phyloP scores from a whole-genome alignment of 163 green algal genomes.

The Chloroidium sp. region DNA sequence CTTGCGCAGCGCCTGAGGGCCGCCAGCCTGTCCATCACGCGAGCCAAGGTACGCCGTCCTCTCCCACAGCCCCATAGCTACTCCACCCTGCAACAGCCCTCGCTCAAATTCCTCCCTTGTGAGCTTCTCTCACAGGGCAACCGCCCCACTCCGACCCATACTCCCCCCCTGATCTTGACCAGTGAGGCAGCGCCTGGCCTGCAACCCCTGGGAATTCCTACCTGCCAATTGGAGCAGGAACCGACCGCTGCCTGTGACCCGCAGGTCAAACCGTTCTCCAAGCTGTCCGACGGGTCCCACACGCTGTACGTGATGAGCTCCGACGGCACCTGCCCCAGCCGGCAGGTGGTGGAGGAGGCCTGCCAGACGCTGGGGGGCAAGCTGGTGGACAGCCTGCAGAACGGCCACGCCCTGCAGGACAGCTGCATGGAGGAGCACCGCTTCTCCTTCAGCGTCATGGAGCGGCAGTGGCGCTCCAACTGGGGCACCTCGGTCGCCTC shows the following conservation, averaged over 20 bases:
- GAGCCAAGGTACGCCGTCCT: slow-evolving; percentile 41
- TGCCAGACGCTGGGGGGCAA: slow-evolving; percentile 34
- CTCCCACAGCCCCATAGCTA: background rate
- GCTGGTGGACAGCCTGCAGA: slow-evolving; percentile 29
- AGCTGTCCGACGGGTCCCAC: slow-evolving; percentile 31
- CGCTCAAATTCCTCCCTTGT: background rate
- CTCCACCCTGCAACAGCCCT: background rate
- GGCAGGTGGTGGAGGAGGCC: slow-evolving; percentile 24
- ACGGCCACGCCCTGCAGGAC: slow-evolving; percentile 1
- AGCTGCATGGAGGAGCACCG: slow-evolving; percentile 10
- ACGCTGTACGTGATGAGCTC: slow-evolving; percentile 54
- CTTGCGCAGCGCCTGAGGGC: slow-evolving; percentile 53
- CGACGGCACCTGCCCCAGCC: slow-evolving; percentile 10
- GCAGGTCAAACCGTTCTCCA: slow-evolving; percentile 37
- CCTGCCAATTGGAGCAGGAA: too few species aligned
- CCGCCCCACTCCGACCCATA: background rate
- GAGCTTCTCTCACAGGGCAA: background rate
- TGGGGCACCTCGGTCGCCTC: slow-evolving; percentile 3
- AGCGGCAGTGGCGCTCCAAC: slow-evolving; percentile 16
- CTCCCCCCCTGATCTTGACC: background rate
- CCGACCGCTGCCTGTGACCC: too few species aligned
- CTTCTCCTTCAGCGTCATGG: slow-evolving; percentile 43
- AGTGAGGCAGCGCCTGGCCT: background rate
- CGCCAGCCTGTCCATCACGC: slow-evolving; percentile 61
- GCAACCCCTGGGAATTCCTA: too few species aligned